Evolutionary conservation across 345 rosid species (phyloP).

Genomic region (Carallia brachiata): DNA sequence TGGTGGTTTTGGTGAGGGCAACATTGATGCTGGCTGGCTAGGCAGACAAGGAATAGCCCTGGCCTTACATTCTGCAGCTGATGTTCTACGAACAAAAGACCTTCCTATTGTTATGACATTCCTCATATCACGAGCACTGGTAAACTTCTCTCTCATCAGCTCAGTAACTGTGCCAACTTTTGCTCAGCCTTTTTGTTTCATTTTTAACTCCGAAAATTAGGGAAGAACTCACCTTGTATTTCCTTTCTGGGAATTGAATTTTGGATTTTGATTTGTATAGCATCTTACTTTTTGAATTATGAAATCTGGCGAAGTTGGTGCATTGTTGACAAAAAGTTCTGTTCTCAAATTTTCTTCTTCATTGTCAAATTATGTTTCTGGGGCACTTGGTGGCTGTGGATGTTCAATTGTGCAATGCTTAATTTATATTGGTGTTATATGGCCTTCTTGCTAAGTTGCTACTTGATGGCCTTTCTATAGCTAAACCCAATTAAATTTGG

Average conservation of each 20-base stretch:
- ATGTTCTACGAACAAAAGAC: slow-evolving; percentile 85
- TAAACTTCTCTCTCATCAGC: slow-evolving; percentile 28
- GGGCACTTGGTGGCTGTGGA: neutral
- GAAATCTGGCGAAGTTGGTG: neutral
- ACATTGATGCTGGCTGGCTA: slow-evolving; percentile 82
- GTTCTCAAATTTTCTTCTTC: neutral
- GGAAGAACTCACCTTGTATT: neutral
- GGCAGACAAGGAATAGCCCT: slow-evolving; percentile 93
- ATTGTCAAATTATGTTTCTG: neutral
- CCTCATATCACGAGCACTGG: slow-evolving; percentile 93
- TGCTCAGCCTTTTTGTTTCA: too few species aligned
- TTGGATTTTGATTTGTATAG: neutral
- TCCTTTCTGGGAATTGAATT: neutral
- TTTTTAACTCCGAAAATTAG: neutral
- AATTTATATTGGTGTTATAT: neutral
- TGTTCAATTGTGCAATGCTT: neutral
- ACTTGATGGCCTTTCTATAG: too few species aligned
- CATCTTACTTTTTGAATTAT: neutral
- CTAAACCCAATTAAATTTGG: too few species aligned
- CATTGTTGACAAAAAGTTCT: neutral
- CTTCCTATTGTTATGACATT: slow-evolving; percentile 98
- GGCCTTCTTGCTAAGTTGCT: neutral
- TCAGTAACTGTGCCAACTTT: neutral
- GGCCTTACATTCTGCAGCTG: slow-evolving; percentile 88
- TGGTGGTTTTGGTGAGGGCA: slow-evolving; percentile 49